A percentile compares a stretch with the other conserved stretches of the same genome.
Evolutionary conservation across 164 flowering plant species (phyloP).

Genomic region (Umbilicus rupestris): DNA sequence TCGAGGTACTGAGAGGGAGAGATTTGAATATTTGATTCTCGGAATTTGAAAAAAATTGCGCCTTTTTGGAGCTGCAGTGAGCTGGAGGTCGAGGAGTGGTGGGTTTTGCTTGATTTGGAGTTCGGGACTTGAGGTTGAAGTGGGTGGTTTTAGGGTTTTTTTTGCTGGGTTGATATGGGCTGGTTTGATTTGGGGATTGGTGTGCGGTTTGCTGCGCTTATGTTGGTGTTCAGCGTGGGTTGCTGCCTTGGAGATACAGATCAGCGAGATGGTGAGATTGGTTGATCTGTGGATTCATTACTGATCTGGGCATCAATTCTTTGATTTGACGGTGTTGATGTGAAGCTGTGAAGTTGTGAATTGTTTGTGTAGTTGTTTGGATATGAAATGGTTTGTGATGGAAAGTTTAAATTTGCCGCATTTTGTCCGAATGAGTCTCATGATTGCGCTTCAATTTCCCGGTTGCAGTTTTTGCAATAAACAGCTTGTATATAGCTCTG

Average conservation of each 20-base stretch:
- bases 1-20: background rate
- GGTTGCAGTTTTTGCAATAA: conserved; percentile 53
- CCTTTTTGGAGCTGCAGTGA: background rate
- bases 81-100: background rate
- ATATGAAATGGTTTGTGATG: background rate
- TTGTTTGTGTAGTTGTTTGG: background rate
- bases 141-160: background rate
- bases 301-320: background rate
- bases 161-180: conserved; percentile 18
- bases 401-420: too few relatives aligned
- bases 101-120: conserved; percentile 1
- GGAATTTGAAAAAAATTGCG: background rate
- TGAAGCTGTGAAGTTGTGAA: too few relatives aligned
- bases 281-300: background rate
- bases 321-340: background rate
- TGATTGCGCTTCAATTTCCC: background rate
- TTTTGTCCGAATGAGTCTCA: too few relatives aligned
- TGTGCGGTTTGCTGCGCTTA: conserved; percentile 13
- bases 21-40: background rate
- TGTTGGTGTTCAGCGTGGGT: conserved; percentile 12
- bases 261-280: conserved; percentile 42
- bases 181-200: conserved; percentile 12
- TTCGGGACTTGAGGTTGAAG: background rate
- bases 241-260: conserved; percentile 28
- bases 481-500: conserved; percentile 49